A percentile compares a stretch with the other conserved stretches of the same genome.
Conservation (phyloP, 2,329 filamentous ascomycete species). For the Aureobasidium uvarum region DNA sequence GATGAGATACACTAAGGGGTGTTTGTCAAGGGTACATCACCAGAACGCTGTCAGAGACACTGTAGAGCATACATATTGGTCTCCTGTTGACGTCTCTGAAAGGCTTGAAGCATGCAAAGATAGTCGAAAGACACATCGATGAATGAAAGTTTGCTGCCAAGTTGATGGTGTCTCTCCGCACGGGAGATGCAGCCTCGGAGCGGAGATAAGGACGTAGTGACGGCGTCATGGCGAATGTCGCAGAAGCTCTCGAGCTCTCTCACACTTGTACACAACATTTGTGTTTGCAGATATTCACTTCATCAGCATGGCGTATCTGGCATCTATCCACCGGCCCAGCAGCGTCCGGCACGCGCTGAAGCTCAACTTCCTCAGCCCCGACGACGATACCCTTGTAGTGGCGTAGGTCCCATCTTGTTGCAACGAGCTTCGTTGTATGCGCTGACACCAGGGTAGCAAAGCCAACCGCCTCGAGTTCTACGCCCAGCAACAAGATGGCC, state of each 20-base stretch:
- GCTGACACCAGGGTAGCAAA: conserved; percentile 52
- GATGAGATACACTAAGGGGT: too few relatives aligned
- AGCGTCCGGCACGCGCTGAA: conserved; percentile 87
- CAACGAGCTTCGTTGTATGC: neutral
- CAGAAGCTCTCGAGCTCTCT: conserved; percentile 8
- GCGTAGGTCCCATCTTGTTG: conserved; percentile 61
- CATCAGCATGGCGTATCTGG: conserved; percentile 79
- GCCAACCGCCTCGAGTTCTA: conserved; percentile 85
- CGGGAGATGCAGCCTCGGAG: neutral
- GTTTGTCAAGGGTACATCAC: too few relatives aligned
- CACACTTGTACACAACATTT: neutral
- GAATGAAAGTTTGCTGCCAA: neutral
- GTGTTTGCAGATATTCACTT: neutral
- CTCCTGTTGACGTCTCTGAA: neutral
- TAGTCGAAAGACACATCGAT: neutral
- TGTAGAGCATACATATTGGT: too few relatives aligned
- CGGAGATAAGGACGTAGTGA: conserved; percentile 14
- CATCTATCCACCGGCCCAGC: conserved; percentile 87
- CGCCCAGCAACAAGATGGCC: conserved; percentile 60
- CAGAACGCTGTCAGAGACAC: too few relatives aligned
- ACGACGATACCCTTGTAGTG: conserved; percentile 79
- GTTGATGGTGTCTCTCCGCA: conserved; percentile 2
- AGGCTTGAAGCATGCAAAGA: neutral
- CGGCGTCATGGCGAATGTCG: conserved; percentile 10
- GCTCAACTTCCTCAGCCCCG: conserved; percentile 68